Base-by-base conservation (phyloP, 495 filamentous ascomycete genomes). In the Jackrogersella minutella region DNA sequence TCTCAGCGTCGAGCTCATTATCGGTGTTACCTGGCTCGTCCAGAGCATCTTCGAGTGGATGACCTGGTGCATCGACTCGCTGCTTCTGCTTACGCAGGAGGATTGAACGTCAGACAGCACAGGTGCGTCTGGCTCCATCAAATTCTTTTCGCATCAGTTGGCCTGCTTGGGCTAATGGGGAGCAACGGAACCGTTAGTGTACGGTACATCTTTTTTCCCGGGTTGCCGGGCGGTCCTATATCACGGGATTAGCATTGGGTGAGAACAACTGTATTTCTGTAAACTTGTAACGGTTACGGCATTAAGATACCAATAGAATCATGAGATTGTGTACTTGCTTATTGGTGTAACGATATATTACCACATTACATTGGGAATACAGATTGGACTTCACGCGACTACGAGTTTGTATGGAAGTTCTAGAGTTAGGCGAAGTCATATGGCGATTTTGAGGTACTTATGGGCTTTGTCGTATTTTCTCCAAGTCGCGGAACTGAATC, bases 301-400 rank as follows among this genome's bases (percentile, higher is more conserved):
- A 50, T 51, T n/a, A 56, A 64, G 66, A 69, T 69, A 69, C 66
- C 66, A 69, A 55, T 64, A 69, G 66, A 69, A 37, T 69, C 34
- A 37, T 21, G 60, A 64, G 66, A 69, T 64, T 64, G 43, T 41
- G 44, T 60, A 41, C 8, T 50, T 55, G 7, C 8, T 49, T 17
- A 5, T 19, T 52, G 17, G 31, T 52, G 19, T 43, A 3, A 16
- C 11, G 5, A 14, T 22, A 21, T 9, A 1, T 14, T 11, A 21
- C 26, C 13, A 9, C 5, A 4, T 16, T 17, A 14, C 3, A 41
- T 17, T 6, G 16, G 39, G 19, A 19, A 19, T 19, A 16, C 13
- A 4, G 5, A 9, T 16, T 41, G 5, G 14, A 19, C 14, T 13
- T 41, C 4, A n/a, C 11, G 5, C 33, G 2, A 36, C 6, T 36